Base-by-base conservation (phyloP, 176 grass and related monocot genomes). In the Pontederia paniculata region DNA sequence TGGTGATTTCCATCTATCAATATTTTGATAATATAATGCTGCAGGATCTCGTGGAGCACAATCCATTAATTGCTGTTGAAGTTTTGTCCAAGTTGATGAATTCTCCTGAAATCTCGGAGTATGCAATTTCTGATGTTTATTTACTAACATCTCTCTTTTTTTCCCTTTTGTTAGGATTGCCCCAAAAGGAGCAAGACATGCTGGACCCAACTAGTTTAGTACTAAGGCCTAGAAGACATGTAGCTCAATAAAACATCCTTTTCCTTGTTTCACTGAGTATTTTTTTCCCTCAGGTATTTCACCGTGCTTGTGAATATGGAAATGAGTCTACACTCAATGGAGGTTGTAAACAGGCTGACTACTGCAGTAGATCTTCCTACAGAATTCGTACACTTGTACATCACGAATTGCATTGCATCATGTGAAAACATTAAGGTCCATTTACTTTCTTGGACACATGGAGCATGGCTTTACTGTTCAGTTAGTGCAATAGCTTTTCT, bases 291-390 rank as follows among this genome's bases (percentile, higher is more conserved):
- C 76, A 89, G 85, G 70, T 96, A 85, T 65, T 96, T 96, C 16
- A 72, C 84, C 55, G 66, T 84, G 63, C 83, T 90, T 75, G 93
- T 88, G 46, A 79, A 90, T 60, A 97, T 90, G 93, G 74, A 97
- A 56, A 97, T 97, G 93, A 97, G 93, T 52, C 67, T 97, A 44
- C 86, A 90, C 77, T 97, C 93, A 18, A 97, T 97, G 93, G 93
- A 90, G 87, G 93, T 97, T 72, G 86, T 97, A 62, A 97, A 97
- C 66, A 86, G 80, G 73, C 93, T 97, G 48, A 97, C 93, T 43
- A 87, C 80, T 54, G 77, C 80, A 63, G 86, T 90, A 54, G 72
- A 77, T 69, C 77, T 97, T 54, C 86, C 86, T 15, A 80, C 83
- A 66, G 93, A 82, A 68, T 90, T 90, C 31, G 78, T 90, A 67